A percentile compares a stretch with the other conserved stretches of the same genome.
Conservation (phyloP, 2,329 filamentous ascomycete species). For the Botrytis deweyae region DNA sequence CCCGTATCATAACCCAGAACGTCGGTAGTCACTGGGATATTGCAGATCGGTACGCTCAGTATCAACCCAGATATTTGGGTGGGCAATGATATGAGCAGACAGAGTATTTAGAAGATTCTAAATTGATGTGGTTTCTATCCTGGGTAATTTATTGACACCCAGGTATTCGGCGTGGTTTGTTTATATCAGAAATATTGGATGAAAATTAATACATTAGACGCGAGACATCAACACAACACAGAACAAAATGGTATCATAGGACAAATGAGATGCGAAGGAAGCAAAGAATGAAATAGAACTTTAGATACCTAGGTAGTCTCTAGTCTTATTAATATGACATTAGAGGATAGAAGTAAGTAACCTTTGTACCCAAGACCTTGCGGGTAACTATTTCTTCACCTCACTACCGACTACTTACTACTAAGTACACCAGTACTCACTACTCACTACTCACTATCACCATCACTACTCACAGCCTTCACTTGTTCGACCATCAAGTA, state of each 20-base stretch:
- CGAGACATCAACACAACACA: neutral
- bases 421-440: neutral
- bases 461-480: slow-evolving; percentile 12
- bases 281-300: neutral
- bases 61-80: neutral
- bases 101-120: no score
- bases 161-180: neutral
- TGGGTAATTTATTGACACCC: neutral
- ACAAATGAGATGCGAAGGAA: neutral
- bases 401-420: neutral
- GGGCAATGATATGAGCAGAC: neutral
- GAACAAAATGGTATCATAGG: neutral
- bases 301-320: neutral
- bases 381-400: neutral
- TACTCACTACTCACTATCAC: neutral
- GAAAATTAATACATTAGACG: neutral
- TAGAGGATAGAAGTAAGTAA: neutral
- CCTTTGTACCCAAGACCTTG: slow-evolving; percentile 11
- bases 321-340: neutral
- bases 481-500: slow-evolving; percentile 14
- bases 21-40: neutral
- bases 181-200: neutral
- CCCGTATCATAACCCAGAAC: slow-evolving; percentile 15
- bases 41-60: neutral
- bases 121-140: neutral